Conservation (phyloP, 2,329 filamentous ascomycete species). For the Sordariomycetes sp. region DNA sequence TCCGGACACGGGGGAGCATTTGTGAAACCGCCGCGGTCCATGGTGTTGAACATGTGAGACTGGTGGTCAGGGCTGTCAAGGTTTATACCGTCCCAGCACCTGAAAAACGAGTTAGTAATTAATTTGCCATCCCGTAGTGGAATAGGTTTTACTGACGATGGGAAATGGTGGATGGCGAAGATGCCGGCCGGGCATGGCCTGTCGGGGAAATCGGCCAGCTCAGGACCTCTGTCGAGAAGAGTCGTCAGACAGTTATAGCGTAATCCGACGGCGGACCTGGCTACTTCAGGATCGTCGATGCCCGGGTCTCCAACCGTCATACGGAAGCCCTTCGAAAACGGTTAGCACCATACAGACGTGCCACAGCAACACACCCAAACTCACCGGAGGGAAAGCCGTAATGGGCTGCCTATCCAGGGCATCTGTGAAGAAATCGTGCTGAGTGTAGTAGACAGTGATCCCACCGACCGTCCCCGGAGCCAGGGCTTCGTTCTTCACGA, state of each 20-base stretch:
- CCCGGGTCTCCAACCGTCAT: conserved; percentile 33
- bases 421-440: conserved; percentile 10
- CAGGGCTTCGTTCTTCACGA: conserved; percentile 5
- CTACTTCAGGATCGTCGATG: conserved; percentile 22
- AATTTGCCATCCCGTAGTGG: conserved; percentile 30
- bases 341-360: background rate
- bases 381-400: conserved; percentile 36
- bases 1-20: conserved; percentile 20
- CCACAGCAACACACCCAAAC: conserved; percentile 10
- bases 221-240: conserved; percentile 23
- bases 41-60: conserved; percentile 32
- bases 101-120: conserved; percentile 9
- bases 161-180: conserved; percentile 41
- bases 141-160: conserved; percentile 20
- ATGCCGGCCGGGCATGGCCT: conserved; percentile 37
- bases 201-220: conserved; percentile 37
- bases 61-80: conserved; percentile 43
- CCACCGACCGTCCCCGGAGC: conserved; percentile 21
- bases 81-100: conserved; percentile 51
- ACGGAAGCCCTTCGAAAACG: conserved; percentile 28
- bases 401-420: conserved; percentile 18
- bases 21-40: conserved; percentile 13
- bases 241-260: conserved; percentile 26
- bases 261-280: conserved; percentile 22
- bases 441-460: conserved; percentile 35